Evolutionary conservation across 805 yeast genomes (phyloP), one percentile per base, ranked within the genome.

Genomic region (Nakazawaea sp.): DNA sequence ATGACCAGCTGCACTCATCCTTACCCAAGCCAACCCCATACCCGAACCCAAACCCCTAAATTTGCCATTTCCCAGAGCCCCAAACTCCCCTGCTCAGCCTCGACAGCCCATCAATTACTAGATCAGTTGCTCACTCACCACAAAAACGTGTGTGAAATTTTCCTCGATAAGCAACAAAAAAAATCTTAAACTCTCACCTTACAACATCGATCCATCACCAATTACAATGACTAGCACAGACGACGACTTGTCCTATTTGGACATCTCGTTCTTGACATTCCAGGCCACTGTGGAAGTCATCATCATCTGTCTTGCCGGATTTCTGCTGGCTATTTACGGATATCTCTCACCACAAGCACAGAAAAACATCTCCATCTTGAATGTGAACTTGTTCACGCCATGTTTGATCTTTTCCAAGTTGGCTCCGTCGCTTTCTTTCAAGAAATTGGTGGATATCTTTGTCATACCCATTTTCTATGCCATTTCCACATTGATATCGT

Each of bases 361-460:
- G 49, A 86, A 84, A 53, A 69, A 74, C 30, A 70, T 90, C 16
- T 79, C 92, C 4, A 64, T 70, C 40, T 67, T 90, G 36, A 90
- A 90, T 53, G 97, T 92, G 26, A 90, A 86, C 59, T 63, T 90
- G 36, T 90, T 92, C 66, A 92, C 97, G 16, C 97, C 98, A 6
- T 89, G 96, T 48, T 75, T 90, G 66, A 88, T 90, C 49, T 92
- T 90, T 59, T 72, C 86, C 46, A 92, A 92, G 56, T 65, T 75
- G 38, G 81, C 78, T 15, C 67, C 77, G 5, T 69, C 77, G 15
- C 62, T 92, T 32, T 80, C 92, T 5, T 58, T 89, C 43, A 69
- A 78, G 46, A 89, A 87, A 51, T 70, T 92, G 51, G 53, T 80
- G 28, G 97, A 90, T 52, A 74, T 90, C 33, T 71, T 85, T 32